These are phyloP conservation scores for Bimuria novae-zelandiae DNA, from an alignment of 2,329 filamentous ascomycete species.

Conservation along the genomic window DNA sequence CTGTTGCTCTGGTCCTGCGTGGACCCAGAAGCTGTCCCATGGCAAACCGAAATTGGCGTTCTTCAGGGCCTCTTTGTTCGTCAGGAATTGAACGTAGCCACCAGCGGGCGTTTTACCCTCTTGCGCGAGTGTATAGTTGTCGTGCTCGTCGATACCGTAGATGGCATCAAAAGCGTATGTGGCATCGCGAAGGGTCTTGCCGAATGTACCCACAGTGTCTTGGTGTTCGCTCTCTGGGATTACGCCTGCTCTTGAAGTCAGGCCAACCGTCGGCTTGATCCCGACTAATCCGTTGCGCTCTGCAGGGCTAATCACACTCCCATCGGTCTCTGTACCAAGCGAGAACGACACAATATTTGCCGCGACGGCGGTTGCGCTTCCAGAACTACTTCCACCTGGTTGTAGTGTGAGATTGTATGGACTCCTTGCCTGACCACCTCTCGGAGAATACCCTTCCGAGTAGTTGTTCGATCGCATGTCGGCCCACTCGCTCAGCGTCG, in stretches of 20 bases:
- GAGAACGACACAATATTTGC: slow-evolving; percentile 67
- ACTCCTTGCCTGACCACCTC: slow-evolving; percentile 37
- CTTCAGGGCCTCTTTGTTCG: slow-evolving; percentile 58
- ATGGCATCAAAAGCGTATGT: slow-evolving; percentile 70
- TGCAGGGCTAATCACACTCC: slow-evolving; percentile 69
- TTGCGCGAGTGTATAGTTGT: slow-evolving; percentile 68
- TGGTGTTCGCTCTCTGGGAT: slow-evolving; percentile 70
- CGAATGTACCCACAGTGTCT: slow-evolving; percentile 71
- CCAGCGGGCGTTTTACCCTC: slow-evolving; percentile 57
- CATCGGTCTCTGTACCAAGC: slow-evolving; percentile 76
- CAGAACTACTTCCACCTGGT: slow-evolving; percentile 71
- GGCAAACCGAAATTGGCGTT: slow-evolving; percentile 72
- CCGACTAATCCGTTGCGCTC: slow-evolving; percentile 71
- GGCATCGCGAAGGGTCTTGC: slow-evolving; percentile 70
- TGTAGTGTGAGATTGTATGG: slow-evolving; percentile 70
- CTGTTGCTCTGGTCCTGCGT: slow-evolving; percentile 62
- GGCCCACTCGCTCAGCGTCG: slow-evolving; percentile 74
- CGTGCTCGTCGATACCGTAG: slow-evolving; percentile 64
- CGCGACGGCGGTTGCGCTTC: slow-evolving; percentile 67
- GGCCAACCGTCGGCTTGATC: slow-evolving; percentile 75
- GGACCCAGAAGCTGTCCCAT: slow-evolving; percentile 72
- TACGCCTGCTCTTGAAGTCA: slow-evolving; percentile 64
- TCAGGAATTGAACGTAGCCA: slow-evolving; percentile 64
- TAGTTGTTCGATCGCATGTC: slow-evolving; percentile 42
- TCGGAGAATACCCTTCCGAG: slow-evolving; percentile 39